These are phyloP conservation scores for Cordyceps cateniannulata DNA, from an alignment of 2,329 filamentous ascomycete genomes.

Conservation along the genomic window DNA sequence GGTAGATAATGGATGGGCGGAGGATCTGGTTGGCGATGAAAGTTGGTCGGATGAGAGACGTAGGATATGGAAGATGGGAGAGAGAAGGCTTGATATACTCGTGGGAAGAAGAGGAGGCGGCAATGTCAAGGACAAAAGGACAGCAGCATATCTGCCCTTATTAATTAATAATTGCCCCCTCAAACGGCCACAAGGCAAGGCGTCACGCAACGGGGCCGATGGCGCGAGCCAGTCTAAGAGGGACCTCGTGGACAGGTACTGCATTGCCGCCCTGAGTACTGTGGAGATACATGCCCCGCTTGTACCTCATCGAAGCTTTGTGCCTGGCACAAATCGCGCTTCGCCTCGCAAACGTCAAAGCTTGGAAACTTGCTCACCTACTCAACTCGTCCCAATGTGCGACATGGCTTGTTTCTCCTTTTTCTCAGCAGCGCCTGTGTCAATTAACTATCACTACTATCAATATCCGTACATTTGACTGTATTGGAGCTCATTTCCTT, in stretches of 20 bases:
- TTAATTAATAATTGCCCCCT: slow-evolving; percentile 9
- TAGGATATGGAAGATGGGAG: not conserved
- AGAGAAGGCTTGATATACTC: not conserved
- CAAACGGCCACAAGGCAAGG: slow-evolving; percentile 1
- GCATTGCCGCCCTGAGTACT: rapidly evolving
- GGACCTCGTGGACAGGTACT: not conserved
- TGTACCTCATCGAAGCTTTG: not conserved
- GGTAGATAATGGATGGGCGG: not conserved
- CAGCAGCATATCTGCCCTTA: not conserved
- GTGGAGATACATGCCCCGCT: not conserved
- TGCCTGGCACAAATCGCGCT: slow-evolving; percentile 10
- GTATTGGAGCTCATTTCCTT: not conserved
- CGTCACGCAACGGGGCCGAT: slow-evolving; percentile 8
- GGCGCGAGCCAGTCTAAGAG: slow-evolving; percentile 3
- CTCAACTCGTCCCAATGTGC: not conserved
- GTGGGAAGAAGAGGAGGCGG: not conserved
- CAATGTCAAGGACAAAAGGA: not conserved
- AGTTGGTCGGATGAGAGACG: not conserved
- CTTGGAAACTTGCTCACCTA: slow-evolving; percentile 8
- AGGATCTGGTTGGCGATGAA: too few relatives aligned
- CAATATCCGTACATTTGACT: not conserved
- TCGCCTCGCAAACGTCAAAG: slow-evolving; percentile 2
- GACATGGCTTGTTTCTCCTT: slow-evolving; percentile 9
- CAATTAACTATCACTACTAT: too few relatives aligned
- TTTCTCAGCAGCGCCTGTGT: not conserved